Conservation (phyloP, 2,329 filamentous ascomycete genomes). For the Aspergillus cejpii region DNA sequence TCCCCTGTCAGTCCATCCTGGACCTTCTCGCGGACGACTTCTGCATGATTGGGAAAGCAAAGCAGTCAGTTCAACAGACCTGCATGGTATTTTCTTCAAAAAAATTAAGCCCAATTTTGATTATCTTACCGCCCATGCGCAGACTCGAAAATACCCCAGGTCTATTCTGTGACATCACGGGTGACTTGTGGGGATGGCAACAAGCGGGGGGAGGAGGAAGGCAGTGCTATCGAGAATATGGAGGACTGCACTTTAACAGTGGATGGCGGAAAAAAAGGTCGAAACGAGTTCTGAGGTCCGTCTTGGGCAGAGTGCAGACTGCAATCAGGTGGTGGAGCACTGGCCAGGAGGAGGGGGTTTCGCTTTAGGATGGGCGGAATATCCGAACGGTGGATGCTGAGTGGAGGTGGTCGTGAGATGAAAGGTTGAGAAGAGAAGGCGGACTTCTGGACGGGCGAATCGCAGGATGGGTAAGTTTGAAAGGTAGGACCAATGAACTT, state of each 20-base stretch:
- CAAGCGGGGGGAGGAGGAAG: conserved; percentile 13
- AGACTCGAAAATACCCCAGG: conserved; percentile 80
- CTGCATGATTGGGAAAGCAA: conserved; percentile 44
- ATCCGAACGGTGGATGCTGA: conserved; percentile 30
- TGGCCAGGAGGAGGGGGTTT: conserved; percentile 26
- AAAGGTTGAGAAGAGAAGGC: conserved; percentile 29
- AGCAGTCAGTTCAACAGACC: conserved; percentile 11
- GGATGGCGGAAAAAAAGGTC: conserved; percentile 38
- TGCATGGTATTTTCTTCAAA: neutral
- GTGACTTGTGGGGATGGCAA: conserved; percentile 21
- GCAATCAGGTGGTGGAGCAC: conserved; percentile 30
- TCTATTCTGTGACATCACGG: conserved; percentile 79
- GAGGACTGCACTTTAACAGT: conserved; percentile 42
- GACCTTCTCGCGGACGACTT: conserved; percentile 97
- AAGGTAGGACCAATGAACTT: conserved; percentile 21
- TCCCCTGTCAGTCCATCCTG: conserved; percentile 97
- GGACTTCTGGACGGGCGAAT: conserved; percentile 21
- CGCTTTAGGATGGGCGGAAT: conserved; percentile 29
- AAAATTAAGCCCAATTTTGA: conserved; percentile 9
- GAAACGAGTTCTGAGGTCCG: conserved; percentile 44
- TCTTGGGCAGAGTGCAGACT: conserved; percentile 49
- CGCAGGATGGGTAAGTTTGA: conserved; percentile 21
- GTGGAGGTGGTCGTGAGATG: conserved; percentile 29
- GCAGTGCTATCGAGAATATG: conserved; percentile 37
- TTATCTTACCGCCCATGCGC: conserved; percentile 88